Evolutionary conservation across 441 rosid species (phyloP), one percentile per base, ranked within the genome.

Genomic region (Euphorbia celastroides): DNA sequence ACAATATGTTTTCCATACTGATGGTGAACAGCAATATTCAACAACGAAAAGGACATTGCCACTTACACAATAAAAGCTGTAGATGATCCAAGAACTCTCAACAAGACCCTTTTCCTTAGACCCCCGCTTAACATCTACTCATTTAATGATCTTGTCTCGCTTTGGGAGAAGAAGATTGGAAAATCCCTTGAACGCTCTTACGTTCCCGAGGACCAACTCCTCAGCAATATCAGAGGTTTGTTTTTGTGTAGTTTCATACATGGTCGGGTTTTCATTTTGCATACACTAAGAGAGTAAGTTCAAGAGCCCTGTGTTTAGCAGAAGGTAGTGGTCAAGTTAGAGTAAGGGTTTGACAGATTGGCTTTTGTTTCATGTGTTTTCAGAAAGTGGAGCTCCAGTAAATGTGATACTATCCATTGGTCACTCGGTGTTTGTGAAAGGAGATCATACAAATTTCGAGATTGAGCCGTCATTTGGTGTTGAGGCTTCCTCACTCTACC

Each of bases 11-110:
- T 38, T 38, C 44, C 44, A 4, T 9, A 38, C 12, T 38, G 44
- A 38, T 38, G 44, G 12, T 9, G 44, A 38, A 51, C 57, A 52
- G 57, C 57, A 13, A 52, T 52, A 20, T 52, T 52, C n/a, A 52
- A 52, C 59, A 25, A 55, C 14, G 59, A 55, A 55, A 12, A 55
- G 14, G 59, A 55, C 26, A 55, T 55, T 10, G 59, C 31, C 13
- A 55, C 17, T 3, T 55, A 55, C 17, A 55, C 59, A 25, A 55
- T 55, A 13, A 26, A 23, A 26, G 59, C 59, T 0, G 31, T 55
- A 16, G 59, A 55, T 55, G 59, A 55, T 55, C 59, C 59, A 25
- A 55, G 59, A n/a, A 55, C 59, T 19, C 26, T 55, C 2, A 55
- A 55, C 13, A 55, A 55, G 6, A 55, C 26, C 27, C 59, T 55